Evolutionary conservation across 306 rosid species (phyloP).

Genomic region (Quillaja saponaria): DNA sequence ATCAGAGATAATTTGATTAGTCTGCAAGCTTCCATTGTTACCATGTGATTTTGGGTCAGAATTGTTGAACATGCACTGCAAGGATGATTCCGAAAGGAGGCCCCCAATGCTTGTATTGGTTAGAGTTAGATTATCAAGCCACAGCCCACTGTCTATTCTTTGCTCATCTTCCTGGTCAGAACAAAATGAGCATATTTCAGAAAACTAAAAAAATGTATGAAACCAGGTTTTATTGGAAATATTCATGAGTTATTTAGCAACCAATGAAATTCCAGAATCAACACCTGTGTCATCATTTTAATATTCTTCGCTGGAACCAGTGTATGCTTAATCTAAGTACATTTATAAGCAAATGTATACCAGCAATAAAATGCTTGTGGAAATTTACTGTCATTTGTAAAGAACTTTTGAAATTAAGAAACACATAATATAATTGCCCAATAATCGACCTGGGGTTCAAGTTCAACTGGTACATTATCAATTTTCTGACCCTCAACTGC

Average conservation of each 20-base stretch:
- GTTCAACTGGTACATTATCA: conserved; percentile 28
- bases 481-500: conserved; percentile 38
- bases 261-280: neutral
- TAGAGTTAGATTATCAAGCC: conserved; percentile 43
- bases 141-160: conserved; percentile 29
- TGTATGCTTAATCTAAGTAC: conserved; percentile 9
- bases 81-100: conserved; percentile 66
- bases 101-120: conserved; percentile 63
- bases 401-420: neutral
- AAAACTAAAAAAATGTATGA: too few relatives aligned
- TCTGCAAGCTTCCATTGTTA: conserved; percentile 39
- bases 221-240: too few relatives aligned
- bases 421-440: conserved; percentile 14
- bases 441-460: conserved; percentile 40
- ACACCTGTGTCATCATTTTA: conserved; percentile 1
- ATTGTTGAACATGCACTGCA: conserved; percentile 38
- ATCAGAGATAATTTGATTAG: conserved; percentile 51
- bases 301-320: conserved; percentile 4
- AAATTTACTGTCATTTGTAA: conserved; percentile 2
- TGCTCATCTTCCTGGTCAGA: conserved; percentile 39
- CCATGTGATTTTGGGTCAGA: conserved; percentile 37
- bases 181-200: conserved; percentile 22
- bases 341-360: conserved; percentile 4
- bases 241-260: too few relatives aligned
- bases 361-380: conserved; percentile 12